Conservation (phyloP, 2,329 filamentous ascomycete genomes). For the Byssothecium circinans region DNA sequence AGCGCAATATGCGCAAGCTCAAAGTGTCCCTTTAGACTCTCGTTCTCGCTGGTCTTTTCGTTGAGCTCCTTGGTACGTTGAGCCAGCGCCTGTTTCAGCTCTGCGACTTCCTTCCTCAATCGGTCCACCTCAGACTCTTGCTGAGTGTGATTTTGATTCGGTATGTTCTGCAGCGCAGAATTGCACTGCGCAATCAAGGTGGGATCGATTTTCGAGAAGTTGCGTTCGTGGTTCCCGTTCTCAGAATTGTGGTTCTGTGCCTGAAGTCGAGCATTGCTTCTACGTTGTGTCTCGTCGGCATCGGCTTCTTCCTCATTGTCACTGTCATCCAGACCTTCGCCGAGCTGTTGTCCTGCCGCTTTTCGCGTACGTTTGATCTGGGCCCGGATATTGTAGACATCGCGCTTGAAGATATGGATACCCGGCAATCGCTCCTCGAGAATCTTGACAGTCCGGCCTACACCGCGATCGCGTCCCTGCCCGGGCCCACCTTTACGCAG, state of each 20-base stretch:
- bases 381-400: constrained; percentile 41
- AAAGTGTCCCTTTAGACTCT: constrained; percentile 27
- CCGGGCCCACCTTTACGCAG: constrained; percentile 25
- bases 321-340: constrained; percentile 22
- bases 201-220: constrained; percentile 25
- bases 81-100: constrained; percentile 21
- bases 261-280: neutral
- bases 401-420: constrained; percentile 41
- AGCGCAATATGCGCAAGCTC: constrained; percentile 32
- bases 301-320: constrained; percentile 15
- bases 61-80: constrained; percentile 29
- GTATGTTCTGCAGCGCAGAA: constrained; percentile 18
- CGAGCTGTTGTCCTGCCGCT: constrained; percentile 30
- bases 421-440: constrained; percentile 32
- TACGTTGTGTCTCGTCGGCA: constrained; percentile 8
- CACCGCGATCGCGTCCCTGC: constrained; percentile 35
- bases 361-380: constrained; percentile 37
- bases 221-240: neutral
- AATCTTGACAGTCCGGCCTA: constrained; percentile 35
- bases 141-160: constrained; percentile 1
- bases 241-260: neutral
- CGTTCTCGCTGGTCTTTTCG: constrained; percentile 29
- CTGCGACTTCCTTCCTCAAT: constrained; percentile 25
- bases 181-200: constrained; percentile 20
- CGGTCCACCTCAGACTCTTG: constrained; percentile 21